phyloP scores from a whole-genome alignment of 495 filamentous ascomycete species.

The Penicillium soppii region DNA sequence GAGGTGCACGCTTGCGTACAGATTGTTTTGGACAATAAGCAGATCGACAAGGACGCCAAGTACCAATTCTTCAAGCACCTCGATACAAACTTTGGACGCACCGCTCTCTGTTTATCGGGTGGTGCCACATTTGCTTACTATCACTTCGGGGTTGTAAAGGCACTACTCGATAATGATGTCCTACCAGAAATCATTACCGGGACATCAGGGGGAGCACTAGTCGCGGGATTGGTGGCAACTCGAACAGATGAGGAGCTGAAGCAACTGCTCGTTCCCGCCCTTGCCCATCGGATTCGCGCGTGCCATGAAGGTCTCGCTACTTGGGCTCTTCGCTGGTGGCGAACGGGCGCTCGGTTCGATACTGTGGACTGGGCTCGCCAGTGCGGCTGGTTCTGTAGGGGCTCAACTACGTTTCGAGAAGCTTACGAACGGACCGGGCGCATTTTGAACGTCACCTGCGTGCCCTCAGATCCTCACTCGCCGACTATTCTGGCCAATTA shows the following conservation, averaged over 20 bases:
- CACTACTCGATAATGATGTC: constrained; percentile 80
- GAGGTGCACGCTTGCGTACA: constrained; percentile 63
- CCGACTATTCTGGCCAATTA: constrained; percentile 92
- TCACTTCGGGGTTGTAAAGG: constrained; percentile 91
- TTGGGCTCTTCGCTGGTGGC: constrained; percentile 85
- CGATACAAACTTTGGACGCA: constrained; percentile 86
- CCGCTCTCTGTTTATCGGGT: constrained; percentile 87
- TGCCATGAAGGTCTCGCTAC: constrained; percentile 74
- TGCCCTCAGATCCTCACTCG: constrained; percentile 94
- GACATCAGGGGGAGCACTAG: constrained; percentile 89
- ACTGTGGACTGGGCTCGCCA: constrained; percentile 85
- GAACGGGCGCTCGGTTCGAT: constrained; percentile 91
- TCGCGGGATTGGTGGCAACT: constrained; percentile 85
- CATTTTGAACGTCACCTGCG: constrained; percentile 92
- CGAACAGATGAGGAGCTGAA: constrained; percentile 90
- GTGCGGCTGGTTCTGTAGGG: constrained; percentile 83
- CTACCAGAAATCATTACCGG: constrained; percentile 94
- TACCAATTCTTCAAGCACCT: constrained; percentile 82
- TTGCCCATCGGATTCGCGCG: constrained; percentile 80
- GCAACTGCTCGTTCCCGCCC: constrained; percentile 76
- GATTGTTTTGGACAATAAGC: constrained; percentile 64
- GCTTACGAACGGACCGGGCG: constrained; percentile 92
- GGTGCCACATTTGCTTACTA: constrained; percentile 98
- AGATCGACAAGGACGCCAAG: constrained; percentile 71
- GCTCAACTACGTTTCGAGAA: constrained; percentile 89